Evolutionary conservation across 2,329 filamentous ascomycete species (phyloP).

Genomic region (Phyllosticta capitalensis): DNA sequence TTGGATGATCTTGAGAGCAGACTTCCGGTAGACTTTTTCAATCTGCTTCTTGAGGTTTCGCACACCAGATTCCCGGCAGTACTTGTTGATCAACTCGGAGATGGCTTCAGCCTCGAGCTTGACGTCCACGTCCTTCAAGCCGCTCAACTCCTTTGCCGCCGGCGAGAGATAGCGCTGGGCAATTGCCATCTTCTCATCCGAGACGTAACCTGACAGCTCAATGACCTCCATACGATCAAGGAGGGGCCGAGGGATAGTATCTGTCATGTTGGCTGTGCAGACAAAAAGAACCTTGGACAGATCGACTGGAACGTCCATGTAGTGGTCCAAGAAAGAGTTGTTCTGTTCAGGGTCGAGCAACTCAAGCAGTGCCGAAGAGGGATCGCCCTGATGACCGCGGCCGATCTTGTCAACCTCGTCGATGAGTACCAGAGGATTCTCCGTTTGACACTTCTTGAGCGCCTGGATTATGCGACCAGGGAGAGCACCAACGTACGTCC

Average conservation of each 20-base stretch:
- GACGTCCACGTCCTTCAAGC: conserved; percentile 86
- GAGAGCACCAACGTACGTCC: conserved; percentile 92
- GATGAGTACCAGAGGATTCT: conserved; percentile 92
- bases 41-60: conserved; percentile 99
- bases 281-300: conserved; percentile 97
- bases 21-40: conserved; percentile 97
- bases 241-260: conserved; percentile 89
- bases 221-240: conserved; percentile 98
- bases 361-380: conserved; percentile 86
- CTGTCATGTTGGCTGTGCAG: conserved; percentile 97
- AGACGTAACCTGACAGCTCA: conserved; percentile 87
- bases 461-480: conserved; percentile 97
- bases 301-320: conserved; percentile 96
- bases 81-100: conserved; percentile 94
- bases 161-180: conserved; percentile 87
- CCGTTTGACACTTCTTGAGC: conserved; percentile 96
- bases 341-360: conserved; percentile 96
- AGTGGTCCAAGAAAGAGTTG: conserved; percentile 93
- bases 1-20: conserved; percentile 91
- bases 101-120: conserved; percentile 77
- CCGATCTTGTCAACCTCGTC: conserved; percentile 99
- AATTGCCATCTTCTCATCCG: conserved; percentile 98
- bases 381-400: conserved; percentile 90
- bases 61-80: conserved; percentile 94
- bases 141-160: conserved; percentile 86